Conservation (phyloP, 2,329 filamentous ascomycete genomes). For the Aspergillus sclerotialis region DNA sequence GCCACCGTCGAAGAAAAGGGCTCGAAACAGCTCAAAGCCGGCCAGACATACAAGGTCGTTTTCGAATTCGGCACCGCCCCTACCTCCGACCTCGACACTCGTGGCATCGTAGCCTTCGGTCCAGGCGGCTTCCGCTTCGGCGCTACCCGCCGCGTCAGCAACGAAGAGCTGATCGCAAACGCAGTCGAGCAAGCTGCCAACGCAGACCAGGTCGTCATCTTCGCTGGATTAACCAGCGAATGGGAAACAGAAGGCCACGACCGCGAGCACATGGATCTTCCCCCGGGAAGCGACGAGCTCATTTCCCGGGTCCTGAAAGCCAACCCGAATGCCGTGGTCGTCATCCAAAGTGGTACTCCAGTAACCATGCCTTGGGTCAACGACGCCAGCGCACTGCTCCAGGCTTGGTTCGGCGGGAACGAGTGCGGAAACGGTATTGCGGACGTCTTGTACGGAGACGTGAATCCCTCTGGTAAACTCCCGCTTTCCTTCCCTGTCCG, state of each 20-base stretch:
- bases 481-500: conserved; percentile 64
- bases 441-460: conserved; percentile 67
- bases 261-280: conserved; percentile 51
- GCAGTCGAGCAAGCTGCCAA: conserved; percentile 62
- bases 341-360: conserved; percentile 72
- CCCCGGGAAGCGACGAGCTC: conserved; percentile 48
- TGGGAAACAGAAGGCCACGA: conserved; percentile 73
- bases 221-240: conserved; percentile 70
- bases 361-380: conserved; percentile 44
- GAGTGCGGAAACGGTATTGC: conserved; percentile 76
- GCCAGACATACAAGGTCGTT: conserved; percentile 51
- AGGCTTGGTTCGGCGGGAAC: conserved; percentile 84
- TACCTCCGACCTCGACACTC: conserved; percentile 49
- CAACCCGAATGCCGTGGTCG: conserved; percentile 64
- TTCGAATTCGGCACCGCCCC: conserved; percentile 56
- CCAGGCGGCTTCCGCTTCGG: conserved; percentile 58
- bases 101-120: conserved; percentile 45
- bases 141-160: conserved; percentile 52
- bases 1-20: conserved; percentile 60
- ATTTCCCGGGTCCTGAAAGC: conserved; percentile 59
- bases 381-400: conserved; percentile 52
- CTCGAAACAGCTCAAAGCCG: conserved; percentile 50
- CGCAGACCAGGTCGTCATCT: conserved; percentile 71
- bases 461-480: conserved; percentile 68
- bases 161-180: conserved; percentile 54